Conservation (phyloP, 345 rosid genomes). For the Triadica sebifera region DNA sequence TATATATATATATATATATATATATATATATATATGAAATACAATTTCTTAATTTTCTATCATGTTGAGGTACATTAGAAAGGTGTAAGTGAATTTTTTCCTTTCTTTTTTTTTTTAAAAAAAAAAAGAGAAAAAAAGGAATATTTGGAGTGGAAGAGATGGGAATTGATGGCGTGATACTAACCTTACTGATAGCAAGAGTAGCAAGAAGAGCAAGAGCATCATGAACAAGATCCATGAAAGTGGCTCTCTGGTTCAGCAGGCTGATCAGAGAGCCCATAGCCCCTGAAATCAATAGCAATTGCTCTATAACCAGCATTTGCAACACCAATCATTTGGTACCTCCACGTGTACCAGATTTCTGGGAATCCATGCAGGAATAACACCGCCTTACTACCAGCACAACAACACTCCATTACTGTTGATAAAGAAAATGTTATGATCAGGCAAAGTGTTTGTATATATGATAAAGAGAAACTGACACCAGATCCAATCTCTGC, state of each 20-base stretch:
- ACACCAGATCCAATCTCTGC: slow-evolving; percentile 18
- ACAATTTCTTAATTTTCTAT: too few species aligned
- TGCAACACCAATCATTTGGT: slow-evolving; percentile 39
- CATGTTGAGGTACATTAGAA: too few species aligned
- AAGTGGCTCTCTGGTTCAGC: slow-evolving; percentile 32
- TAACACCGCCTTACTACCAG: slow-evolving; percentile 31
- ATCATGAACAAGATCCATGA: slow-evolving; percentile 32
- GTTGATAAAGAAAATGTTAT: too few species aligned
- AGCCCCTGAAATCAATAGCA: slow-evolving; percentile 42
- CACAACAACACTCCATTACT: neutral
- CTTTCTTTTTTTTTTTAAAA: too few species aligned
- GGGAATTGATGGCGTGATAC: too few species aligned
- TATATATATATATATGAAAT: too few species aligned
- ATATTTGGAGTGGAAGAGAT: too few species aligned
- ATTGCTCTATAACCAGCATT: slow-evolving; percentile 32
- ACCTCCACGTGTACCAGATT: slow-evolving; percentile 48
- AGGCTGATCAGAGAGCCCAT: slow-evolving; percentile 40
- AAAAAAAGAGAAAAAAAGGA: too few species aligned
- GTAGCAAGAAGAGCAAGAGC: slow-evolving; percentile 33
- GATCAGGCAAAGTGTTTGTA: too few species aligned
- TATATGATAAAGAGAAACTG: neutral
- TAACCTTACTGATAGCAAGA: slow-evolving; percentile 29
- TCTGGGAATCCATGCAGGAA: slow-evolving; percentile 51
- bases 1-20: too few species aligned
- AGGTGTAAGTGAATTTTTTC: too few species aligned